Conservation (phyloP, 257 asterid genomes). For the Solanum piurae region DNA sequence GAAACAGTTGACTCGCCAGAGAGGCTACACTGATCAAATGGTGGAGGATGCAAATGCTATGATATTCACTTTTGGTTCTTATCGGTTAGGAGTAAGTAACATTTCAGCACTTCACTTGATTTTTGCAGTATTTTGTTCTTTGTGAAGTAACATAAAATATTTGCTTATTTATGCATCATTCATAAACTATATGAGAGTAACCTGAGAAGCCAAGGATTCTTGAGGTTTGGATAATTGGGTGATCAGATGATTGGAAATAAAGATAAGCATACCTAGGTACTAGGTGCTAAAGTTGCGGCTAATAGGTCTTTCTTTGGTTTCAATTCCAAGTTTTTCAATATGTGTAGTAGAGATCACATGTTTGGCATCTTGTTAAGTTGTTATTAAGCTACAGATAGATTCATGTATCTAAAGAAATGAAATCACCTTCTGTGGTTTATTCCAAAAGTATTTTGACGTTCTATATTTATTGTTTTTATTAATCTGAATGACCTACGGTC, state of each 20-base stretch:
- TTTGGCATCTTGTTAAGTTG: neutral
- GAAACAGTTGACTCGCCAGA: slow-evolving; percentile 24
- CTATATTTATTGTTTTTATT: neutral
- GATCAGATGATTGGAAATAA: neutral
- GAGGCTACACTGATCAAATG: slow-evolving; percentile 30
- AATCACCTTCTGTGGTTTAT: neutral
- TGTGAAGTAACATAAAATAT: neutral
- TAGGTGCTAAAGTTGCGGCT: neutral
- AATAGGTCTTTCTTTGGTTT: neutral
- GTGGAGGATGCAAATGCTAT: slow-evolving; percentile 33
- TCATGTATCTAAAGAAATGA: neutral
- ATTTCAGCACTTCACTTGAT: neutral
- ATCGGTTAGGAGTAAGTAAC: slow-evolving; percentile 11
- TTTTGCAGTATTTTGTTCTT: neutral
- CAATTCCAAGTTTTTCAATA: neutral
- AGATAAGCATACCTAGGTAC: neutral
- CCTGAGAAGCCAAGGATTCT: neutral
- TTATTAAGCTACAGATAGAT: neutral
- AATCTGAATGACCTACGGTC: neutral
- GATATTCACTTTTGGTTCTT: slow-evolving; percentile 36
- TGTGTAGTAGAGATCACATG: neutral
- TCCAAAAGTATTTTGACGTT: neutral
- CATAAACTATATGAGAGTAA: neutral
- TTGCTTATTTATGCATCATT: neutral
- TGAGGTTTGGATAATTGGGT: neutral